Evolutionary conservation across 2,329 filamentous ascomycete genomes (phyloP).

Genomic region (Trichocomaceae sp.): DNA sequence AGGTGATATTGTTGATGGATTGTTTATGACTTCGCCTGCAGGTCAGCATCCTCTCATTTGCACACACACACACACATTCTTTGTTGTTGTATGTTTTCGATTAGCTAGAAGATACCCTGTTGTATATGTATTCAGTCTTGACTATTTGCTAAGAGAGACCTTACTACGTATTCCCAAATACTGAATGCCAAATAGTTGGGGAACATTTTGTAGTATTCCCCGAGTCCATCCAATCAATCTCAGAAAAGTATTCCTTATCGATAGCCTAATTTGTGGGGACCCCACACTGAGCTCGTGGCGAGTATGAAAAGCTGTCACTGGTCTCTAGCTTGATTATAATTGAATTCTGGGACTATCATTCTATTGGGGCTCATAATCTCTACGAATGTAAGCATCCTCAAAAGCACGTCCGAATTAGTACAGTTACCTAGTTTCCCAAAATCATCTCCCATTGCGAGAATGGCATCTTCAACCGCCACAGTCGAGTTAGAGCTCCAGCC

Average conservation of each 20-base stretch:
- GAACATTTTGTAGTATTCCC: too few relatives aligned
- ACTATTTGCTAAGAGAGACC: too few relatives aligned
- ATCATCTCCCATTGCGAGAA: background rate
- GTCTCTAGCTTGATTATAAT: too few relatives aligned
- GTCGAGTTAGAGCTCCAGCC: background rate
- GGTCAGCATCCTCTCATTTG: background rate
- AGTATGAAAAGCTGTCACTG: too few relatives aligned
- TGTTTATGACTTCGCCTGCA: background rate
- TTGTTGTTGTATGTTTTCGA: background rate
- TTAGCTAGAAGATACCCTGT: background rate
- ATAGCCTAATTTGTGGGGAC: background rate
- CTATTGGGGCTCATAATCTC: background rate
- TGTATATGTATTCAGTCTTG: too few relatives aligned
- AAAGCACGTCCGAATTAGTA: background rate
- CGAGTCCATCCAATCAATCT: background rate
- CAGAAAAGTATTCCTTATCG: background rate
- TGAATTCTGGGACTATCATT: too few relatives aligned
- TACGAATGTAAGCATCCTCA: background rate
- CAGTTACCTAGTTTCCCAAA: background rate
- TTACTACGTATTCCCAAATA: too few relatives aligned
- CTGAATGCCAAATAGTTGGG: too few relatives aligned
- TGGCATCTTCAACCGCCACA: background rate
- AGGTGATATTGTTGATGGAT: background rate
- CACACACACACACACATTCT: background rate
- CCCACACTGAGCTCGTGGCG: too few relatives aligned